phyloP scores from a whole-genome alignment of 345 rosid species.

The Eutrema japonicum region DNA sequence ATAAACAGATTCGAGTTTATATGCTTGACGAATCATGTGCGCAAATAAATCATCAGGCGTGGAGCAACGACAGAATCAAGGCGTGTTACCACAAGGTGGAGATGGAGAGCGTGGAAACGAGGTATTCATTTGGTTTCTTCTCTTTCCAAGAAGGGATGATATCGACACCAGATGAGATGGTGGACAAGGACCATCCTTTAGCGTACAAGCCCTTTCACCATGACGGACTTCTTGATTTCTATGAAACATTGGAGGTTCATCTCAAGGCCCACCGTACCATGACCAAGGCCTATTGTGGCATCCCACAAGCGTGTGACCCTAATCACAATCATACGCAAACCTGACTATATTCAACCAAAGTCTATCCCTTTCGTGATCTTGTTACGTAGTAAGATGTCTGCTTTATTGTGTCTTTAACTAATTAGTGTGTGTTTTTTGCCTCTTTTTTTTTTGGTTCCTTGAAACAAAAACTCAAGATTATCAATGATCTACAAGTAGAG shows the following conservation, averaged over 20 bases:
- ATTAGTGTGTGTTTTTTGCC: not conserved
- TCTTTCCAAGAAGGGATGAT: slow-evolving; percentile 54
- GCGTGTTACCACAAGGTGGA: slow-evolving; percentile 64
- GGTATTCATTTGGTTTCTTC: slow-evolving; percentile 67
- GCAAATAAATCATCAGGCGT: slow-evolving; percentile 52
- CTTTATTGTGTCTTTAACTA: not conserved
- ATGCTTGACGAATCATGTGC: slow-evolving; percentile 2
- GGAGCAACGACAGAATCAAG: slow-evolving; percentile 77
- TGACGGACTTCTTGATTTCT: slow-evolving; percentile 55
- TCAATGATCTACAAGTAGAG: not conserved
- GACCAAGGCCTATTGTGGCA: slow-evolving; percentile 61
- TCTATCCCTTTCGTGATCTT: not conserved
- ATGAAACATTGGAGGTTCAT: slow-evolving; percentile 32
- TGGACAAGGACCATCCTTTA: slow-evolving; percentile 62
- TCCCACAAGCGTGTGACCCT: slow-evolving; percentile 11
- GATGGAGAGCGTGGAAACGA: slow-evolving; percentile 49
- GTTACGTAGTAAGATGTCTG: not conserved
- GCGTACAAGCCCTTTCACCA: slow-evolving; percentile 66
- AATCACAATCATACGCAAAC: not conserved
- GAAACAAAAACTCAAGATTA: not conserved
- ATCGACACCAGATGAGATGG: slow-evolving; percentile 56
- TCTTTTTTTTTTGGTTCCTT: slow-evolving; percentile 8
- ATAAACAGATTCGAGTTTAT: not conserved
- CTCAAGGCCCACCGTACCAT: slow-evolving; percentile 51
- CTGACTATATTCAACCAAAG: slow-evolving; percentile 8